Conservation (phyloP, 371 early-diverging fungal genomes). For the Mortierella sp. region DNA sequence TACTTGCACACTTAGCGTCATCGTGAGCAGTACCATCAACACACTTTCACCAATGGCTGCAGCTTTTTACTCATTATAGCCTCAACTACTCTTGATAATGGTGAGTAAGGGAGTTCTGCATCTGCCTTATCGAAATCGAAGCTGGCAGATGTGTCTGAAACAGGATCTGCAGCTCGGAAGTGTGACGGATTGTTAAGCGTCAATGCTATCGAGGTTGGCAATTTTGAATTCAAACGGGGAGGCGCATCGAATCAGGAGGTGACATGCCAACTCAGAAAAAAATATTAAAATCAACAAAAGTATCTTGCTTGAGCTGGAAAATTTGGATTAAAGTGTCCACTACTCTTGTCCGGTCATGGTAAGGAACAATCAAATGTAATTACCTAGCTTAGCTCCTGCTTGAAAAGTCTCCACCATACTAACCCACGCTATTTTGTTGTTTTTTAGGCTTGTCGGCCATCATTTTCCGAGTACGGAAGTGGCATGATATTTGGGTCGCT, state of each 20-base stretch:
- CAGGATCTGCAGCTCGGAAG: conserved; percentile 15
- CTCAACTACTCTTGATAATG: no score
- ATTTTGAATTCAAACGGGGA: conserved; percentile 21
- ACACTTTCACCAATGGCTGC: no score
- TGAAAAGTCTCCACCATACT: neutral
- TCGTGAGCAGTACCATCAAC: no score
- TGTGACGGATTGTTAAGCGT: conserved; percentile 21
- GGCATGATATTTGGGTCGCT: conserved; percentile 20
- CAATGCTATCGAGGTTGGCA: conserved; percentile 19
- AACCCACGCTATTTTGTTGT: no score
- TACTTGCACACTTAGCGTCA: no score
- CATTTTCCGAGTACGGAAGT: conserved; percentile 10
- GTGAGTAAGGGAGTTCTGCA: conserved; percentile 26
- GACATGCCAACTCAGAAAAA: conserved; percentile 15
- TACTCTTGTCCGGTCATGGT: conserved; percentile 21
- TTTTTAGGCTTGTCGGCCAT: conserved; percentile 6
- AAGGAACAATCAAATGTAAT: neutral
- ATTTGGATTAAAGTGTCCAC: conserved; percentile 20
- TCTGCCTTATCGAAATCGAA: conserved; percentile 20
- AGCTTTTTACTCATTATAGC: no score
- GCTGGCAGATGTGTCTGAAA: conserved; percentile 23
- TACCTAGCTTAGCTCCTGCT: neutral
- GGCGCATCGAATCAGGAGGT: conserved; percentile 8
- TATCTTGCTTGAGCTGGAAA: conserved; percentile 25
- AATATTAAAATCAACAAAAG: conserved; percentile 27